phyloP scores from a whole-genome alignment of 2,329 filamentous ascomycete genomes.

The Pezicula carpinea region DNA sequence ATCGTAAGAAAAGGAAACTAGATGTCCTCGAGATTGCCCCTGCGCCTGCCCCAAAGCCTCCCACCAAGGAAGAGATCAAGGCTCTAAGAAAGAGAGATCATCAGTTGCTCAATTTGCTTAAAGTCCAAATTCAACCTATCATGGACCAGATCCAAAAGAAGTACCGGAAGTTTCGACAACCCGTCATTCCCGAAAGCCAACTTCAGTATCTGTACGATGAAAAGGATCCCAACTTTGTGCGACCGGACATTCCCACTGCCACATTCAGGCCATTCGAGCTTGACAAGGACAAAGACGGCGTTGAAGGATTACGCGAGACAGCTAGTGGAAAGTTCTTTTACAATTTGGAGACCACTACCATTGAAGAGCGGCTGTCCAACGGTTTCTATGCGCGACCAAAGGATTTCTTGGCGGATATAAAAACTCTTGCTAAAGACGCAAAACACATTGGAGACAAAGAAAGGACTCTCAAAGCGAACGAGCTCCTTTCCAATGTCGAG shows the following conservation, averaged over 20 bases:
- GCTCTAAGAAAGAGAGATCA: slow-evolving; percentile 78
- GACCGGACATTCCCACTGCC: slow-evolving; percentile 35
- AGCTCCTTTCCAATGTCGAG: slow-evolving; percentile 88
- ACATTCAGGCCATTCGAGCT: slow-evolving; percentile 74
- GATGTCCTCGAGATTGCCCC: slow-evolving; percentile 74
- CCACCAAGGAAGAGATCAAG: slow-evolving; percentile 76
- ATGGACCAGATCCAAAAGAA: slow-evolving; percentile 95
- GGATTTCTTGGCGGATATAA: slow-evolving; percentile 87
- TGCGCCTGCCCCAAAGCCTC: slow-evolving; percentile 59
- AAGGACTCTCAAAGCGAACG: slow-evolving; percentile 79
- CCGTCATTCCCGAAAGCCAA: slow-evolving; percentile 67
- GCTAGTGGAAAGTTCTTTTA: slow-evolving; percentile 83
- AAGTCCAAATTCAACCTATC: slow-evolving; percentile 84
- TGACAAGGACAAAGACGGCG: slow-evolving; percentile 72
- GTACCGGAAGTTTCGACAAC: slow-evolving; percentile 82
- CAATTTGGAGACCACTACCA: slow-evolving; percentile 87
- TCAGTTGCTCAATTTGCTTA: slow-evolving; percentile 78
- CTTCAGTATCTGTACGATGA: slow-evolving; percentile 84
- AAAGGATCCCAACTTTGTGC: slow-evolving; percentile 66
- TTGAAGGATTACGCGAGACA: slow-evolving; percentile 70
- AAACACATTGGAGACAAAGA: slow-evolving; percentile 79
- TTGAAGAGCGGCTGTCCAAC: slow-evolving; percentile 94
- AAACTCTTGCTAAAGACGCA: slow-evolving; percentile 78
- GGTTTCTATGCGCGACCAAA: slow-evolving; percentile 90
- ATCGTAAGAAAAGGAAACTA: slow-evolving; percentile 80